These are phyloP conservation scores for Mortierella sp. DNA, from an alignment of 371 early-diverging fungal genomes.

Conservation along the genomic window DNA sequence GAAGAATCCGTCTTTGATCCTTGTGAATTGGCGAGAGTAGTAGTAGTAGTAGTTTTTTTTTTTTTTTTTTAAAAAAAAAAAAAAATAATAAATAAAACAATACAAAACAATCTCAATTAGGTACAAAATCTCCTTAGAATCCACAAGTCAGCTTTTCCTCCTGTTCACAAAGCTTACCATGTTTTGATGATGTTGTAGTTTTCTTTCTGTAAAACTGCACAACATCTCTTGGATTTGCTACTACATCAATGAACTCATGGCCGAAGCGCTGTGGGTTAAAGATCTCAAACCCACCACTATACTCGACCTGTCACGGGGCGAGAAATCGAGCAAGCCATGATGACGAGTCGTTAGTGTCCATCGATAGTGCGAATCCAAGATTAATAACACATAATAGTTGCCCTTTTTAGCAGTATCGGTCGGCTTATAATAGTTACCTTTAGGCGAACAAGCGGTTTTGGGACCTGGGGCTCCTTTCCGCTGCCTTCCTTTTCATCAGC, in stretches of 20 bases:
- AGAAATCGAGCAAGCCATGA: background rate
- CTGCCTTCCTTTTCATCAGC: background rate
- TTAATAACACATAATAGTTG: no score
- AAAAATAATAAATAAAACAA: background rate
- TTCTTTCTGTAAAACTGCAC: slow-evolving; percentile 79
- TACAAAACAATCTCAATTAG: no score
- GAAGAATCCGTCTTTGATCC: slow-evolving; percentile 10
- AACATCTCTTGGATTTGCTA: slow-evolving; percentile 97
- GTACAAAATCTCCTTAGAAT: background rate
- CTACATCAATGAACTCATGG: slow-evolving; percentile 78
- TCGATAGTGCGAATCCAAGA: background rate
- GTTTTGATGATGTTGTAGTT: slow-evolving; percentile 9
- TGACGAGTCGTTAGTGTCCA: no score
- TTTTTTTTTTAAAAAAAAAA: no score
- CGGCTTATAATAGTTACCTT: slow-evolving; percentile 57
- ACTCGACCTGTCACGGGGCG: slow-evolving; percentile 71
- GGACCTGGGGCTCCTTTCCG: slow-evolving; percentile 55
- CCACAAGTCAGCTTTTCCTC: background rate
- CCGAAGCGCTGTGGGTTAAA: slow-evolving; percentile 91
- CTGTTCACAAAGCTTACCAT: slow-evolving; percentile 6
- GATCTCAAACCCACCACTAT: slow-evolving; percentile 81
- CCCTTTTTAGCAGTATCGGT: no score
- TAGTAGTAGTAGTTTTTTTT: no score
- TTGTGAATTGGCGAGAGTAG: slow-evolving; percentile 1
- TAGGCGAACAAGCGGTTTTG: slow-evolving; percentile 83